Evolutionary conservation across 345 rosid genomes (phyloP).

Genomic region (Eucalyptus viminalis): DNA sequence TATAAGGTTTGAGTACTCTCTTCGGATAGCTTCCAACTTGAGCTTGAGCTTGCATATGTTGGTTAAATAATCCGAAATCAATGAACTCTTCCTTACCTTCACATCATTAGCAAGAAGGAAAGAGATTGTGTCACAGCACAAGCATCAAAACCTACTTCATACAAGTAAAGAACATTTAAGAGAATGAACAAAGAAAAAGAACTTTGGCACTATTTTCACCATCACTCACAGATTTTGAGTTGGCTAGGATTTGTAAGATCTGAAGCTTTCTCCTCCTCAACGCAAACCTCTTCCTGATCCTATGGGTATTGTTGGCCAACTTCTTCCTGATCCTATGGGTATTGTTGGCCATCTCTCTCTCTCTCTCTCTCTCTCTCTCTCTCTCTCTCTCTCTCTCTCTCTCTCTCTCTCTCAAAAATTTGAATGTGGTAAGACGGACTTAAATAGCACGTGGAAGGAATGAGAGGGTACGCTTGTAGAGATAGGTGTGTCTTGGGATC

Average conservation of each 20-base stretch:
- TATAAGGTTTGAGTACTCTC: slow-evolving; percentile 21
- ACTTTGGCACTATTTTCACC: background rate
- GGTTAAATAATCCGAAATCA: slow-evolving; percentile 26
- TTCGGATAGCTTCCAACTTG: slow-evolving; percentile 38
- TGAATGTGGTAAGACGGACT: background rate
- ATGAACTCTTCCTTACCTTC: slow-evolving; percentile 34
- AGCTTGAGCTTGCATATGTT: slow-evolving; percentile 46
- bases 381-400: background rate
- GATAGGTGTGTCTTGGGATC: slow-evolving; percentile 22
- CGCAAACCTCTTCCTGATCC: slow-evolving; percentile 25
- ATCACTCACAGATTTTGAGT: slow-evolving; percentile 37
- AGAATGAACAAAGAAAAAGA: background rate
- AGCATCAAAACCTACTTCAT: background rate
- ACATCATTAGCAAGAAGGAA: background rate
- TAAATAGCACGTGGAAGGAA: slow-evolving; percentile 16
- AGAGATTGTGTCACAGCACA: background rate
- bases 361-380: background rate
- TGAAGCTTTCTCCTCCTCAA: slow-evolving; percentile 30
- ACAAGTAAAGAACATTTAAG: background rate
- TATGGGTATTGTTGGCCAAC: slow-evolving; percentile 18
- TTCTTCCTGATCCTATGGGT: slow-evolving; percentile 24
- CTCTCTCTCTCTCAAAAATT: background rate
- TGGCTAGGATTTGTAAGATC: slow-evolving; percentile 21
- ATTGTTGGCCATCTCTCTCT: slow-evolving; percentile 12
- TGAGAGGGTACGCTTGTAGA: background rate